Evolutionary conservation across 1,284 basidiomycete species (phyloP).

Genomic region (Cryptococcus amylolentus): DNA sequence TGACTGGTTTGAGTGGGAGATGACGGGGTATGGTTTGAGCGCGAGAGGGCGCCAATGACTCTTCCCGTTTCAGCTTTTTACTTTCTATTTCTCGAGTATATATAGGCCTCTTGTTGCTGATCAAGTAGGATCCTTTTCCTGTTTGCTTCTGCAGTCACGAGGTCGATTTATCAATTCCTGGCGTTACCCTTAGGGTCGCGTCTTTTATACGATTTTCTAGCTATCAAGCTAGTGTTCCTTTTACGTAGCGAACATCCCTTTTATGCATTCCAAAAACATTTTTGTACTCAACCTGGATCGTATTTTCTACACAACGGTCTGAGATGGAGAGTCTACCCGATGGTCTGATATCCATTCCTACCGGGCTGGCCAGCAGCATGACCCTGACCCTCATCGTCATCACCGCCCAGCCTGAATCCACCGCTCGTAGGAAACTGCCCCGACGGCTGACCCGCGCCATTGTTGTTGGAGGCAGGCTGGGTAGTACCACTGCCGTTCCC

Average conservation of each 20-base stretch:
- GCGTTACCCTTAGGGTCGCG: no score
- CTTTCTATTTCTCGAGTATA: background rate
- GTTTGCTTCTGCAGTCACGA: no score
- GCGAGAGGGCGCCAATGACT: slow-evolving; percentile 38
- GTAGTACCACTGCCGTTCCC: background rate
- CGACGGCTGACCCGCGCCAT: background rate
- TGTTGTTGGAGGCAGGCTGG: background rate
- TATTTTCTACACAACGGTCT: background rate
- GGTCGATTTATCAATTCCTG: no score
- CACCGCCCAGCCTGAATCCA: slow-evolving; percentile 33
- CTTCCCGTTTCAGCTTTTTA: background rate
- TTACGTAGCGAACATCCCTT: no score
- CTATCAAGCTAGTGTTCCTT: no score
- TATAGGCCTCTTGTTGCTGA: no score
- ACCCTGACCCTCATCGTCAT: slow-evolving; percentile 20
- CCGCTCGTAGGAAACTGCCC: slow-evolving; percentile 24
- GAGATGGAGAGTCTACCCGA: slow-evolving; percentile 5
- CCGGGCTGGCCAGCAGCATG: slow-evolving; percentile 10
- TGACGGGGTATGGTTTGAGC: slow-evolving; percentile 25
- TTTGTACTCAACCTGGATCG: background rate
- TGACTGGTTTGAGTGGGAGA: background rate
- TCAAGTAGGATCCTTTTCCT: no score
- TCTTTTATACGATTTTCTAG: no score
- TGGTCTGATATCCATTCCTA: slow-evolving; percentile 17
- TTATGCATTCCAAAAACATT: background rate